phyloP scores from a whole-genome alignment of 352 stramenopile genomes.

The Aphanomyces cochlioides region DNA sequence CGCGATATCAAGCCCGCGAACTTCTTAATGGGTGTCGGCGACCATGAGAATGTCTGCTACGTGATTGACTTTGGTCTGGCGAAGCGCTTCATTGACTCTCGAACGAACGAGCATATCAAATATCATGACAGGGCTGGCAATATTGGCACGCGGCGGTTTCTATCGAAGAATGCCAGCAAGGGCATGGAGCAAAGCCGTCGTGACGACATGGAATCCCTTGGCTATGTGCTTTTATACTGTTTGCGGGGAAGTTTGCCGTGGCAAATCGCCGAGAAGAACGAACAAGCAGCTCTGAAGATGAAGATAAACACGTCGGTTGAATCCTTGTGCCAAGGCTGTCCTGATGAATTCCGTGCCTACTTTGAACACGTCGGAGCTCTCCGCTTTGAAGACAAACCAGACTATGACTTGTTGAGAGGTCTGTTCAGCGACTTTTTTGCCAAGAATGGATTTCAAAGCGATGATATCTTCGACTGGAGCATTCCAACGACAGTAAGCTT shows the following conservation, averaged over 20 bases:
- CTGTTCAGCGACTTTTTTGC: conserved; percentile 59
- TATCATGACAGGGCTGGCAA: conserved; percentile 95
- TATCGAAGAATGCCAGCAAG: conserved; percentile 93
- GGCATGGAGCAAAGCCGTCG: conserved; percentile 87
- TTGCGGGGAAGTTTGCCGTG: conserved; percentile 90
- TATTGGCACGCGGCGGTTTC: conserved; percentile 91
- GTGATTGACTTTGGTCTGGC: conserved; percentile 95
- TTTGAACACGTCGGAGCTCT: conserved; percentile 86
- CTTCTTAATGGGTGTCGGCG: conserved; percentile 92
- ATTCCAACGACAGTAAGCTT: no score
- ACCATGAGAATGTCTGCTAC: conserved; percentile 88
- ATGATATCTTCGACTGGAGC: conserved; percentile 25
- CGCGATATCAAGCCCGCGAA: conserved; percentile 96
- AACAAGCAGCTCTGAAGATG: conserved; percentile 93
- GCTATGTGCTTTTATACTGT: conserved; percentile 88
- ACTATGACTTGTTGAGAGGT: conserved; percentile 89
- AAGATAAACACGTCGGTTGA: conserved; percentile 79
- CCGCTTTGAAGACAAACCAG: conserved; percentile 93
- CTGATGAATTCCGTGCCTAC: conserved; percentile 49
- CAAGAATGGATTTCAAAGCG: conserved; percentile 22
- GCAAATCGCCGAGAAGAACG: conserved; percentile 96
- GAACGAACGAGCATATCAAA: conserved; percentile 91
- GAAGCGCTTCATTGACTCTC: conserved; percentile 92
- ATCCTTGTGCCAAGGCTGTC: conserved; percentile 43
- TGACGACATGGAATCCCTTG: conserved; percentile 92